Conservation (phyloP, 1,284 basidiomycete species). For the Coniferiporia weirii region DNA sequence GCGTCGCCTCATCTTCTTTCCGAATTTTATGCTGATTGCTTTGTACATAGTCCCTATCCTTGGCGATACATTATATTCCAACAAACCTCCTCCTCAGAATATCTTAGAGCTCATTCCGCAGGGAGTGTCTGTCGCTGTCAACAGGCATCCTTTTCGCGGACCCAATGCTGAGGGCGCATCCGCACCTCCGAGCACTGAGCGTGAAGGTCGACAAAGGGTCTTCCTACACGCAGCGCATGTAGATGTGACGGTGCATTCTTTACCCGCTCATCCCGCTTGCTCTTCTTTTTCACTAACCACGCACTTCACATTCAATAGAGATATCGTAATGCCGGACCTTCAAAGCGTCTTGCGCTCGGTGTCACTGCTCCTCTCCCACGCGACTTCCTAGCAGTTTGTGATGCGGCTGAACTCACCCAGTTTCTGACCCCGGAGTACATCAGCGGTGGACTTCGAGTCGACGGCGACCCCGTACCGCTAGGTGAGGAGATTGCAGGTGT, state of each 20-base stretch:
- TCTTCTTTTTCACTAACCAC: neutral
- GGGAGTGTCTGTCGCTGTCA: constrained; percentile 20
- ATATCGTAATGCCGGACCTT: constrained; percentile 37
- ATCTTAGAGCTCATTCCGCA: constrained; percentile 34
- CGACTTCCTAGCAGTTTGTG: constrained; percentile 46
- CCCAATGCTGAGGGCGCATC: neutral
- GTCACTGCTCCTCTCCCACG: constrained; percentile 48
- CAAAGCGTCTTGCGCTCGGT: constrained; percentile 44
- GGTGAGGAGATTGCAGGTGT: constrained; percentile 9
- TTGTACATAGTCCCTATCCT: constrained; percentile 53
- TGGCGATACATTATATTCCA: constrained; percentile 50
- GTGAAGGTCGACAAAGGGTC: constrained; percentile 28
- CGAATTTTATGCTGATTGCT: constrained; percentile 9
- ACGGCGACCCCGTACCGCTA: constrained; percentile 4
- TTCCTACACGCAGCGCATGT: constrained; percentile 58
- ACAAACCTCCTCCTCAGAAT: constrained; percentile 28
- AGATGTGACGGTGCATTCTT: constrained; percentile 44
- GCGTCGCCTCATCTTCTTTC: constrained; percentile 14
- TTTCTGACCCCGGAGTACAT: constrained; percentile 3
- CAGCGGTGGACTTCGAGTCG: constrained; percentile 7
- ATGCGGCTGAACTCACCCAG: constrained; percentile 17
- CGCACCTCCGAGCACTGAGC: neutral
- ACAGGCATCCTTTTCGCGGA: neutral
- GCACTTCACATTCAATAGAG: constrained; percentile 31
- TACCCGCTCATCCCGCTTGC: neutral